phyloP scores from a whole-genome alignment of 192 early-diverging fungal genomes.

The Umbelopsis sp. region DNA sequence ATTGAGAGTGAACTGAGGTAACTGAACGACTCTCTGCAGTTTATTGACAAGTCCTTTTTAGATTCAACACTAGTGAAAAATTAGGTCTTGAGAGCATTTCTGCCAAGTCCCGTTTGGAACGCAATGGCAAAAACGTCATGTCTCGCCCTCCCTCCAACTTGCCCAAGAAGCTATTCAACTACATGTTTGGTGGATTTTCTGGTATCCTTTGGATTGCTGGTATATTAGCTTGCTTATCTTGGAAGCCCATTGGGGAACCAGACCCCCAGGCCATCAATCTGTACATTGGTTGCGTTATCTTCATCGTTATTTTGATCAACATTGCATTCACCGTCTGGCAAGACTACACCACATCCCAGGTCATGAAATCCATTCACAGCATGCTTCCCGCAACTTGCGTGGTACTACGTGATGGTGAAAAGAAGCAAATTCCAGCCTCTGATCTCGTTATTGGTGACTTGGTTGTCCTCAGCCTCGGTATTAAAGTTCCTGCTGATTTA shows the following conservation, averaged over 20 bases:
- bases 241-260: slow-evolving; percentile 53
- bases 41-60: slow-evolving; percentile 29
- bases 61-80: slow-evolving; percentile 40
- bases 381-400: slow-evolving; percentile 64
- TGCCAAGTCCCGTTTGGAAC: slow-evolving; percentile 35
- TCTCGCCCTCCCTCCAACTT: slow-evolving; percentile 33
- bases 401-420: slow-evolving; percentile 72
- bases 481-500: slow-evolving; percentile 79
- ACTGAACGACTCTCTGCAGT: not conserved
- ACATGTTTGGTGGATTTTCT: slow-evolving; percentile 70
- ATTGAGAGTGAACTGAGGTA: not conserved
- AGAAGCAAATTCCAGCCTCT: slow-evolving; percentile 49
- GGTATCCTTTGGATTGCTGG: slow-evolving; percentile 65
- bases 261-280: slow-evolving; percentile 20
- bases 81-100: slow-evolving; percentile 34
- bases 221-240: slow-evolving; percentile 65
- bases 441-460: slow-evolving; percentile 79
- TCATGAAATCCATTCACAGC: slow-evolving; percentile 73
- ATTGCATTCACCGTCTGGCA: slow-evolving; percentile 67
- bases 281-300: slow-evolving; percentile 24
- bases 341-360: slow-evolving; percentile 63
- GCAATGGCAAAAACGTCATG: slow-evolving; percentile 45
- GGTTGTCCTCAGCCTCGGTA: slow-evolving; percentile 64
- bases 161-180: slow-evolving; percentile 43
- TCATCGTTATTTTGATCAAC: slow-evolving; percentile 68